Base-by-base conservation (phyloP, 1,139 yeast genomes). In the Pneumocystis canis region DNA sequence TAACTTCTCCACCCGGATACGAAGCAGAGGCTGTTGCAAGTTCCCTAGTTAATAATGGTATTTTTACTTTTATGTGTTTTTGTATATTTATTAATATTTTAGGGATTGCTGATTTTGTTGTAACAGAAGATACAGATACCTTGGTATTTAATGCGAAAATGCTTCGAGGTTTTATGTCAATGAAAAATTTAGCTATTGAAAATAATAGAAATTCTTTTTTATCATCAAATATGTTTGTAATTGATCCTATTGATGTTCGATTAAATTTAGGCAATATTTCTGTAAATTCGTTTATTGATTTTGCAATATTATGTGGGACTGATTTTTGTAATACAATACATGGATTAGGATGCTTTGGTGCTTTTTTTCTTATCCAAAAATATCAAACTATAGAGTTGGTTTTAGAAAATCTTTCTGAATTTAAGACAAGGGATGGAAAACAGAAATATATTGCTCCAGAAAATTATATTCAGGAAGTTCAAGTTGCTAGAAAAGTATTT, bases 161-260 rank as follows among this genome's bases (percentile, higher is more conserved):
- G 63, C 39, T 63, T 25, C 54, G 65, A 16, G 65, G 65, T 47
- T 63, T 63, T 57, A 63, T 62, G 59, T 35, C 59, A 39, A 57
- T 35, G 40, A 35, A 30, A 39, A 20, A 18, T 2, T 39, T 35
- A 7, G 37, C 28, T 39, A 57, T 11, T 32, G n/a, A 31, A 32
- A 31, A 31, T 57, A 14, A 16, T 5, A 20, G 5, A 25, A 56
- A 56, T 33, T 39, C 11, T 39, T 25, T 20, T 25, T 4, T 30
- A 1, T 18, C 31, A 28, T 30, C 59, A 57, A 57, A 39, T 20
- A 57, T 35, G 41, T 35, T 9, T 30, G 14, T 35, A n/a, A 35
- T 57, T 57, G 59, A 57, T 20, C 41, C 41, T 35, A 57, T 57
- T 39, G 41, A 39, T 35, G 30, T 57, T 9, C 59, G 54, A 47